These are phyloP conservation scores for Polytrichum commune DNA, from an alignment of 225 moss, liverwort and hornwort species.

Conservation along the genomic window DNA sequence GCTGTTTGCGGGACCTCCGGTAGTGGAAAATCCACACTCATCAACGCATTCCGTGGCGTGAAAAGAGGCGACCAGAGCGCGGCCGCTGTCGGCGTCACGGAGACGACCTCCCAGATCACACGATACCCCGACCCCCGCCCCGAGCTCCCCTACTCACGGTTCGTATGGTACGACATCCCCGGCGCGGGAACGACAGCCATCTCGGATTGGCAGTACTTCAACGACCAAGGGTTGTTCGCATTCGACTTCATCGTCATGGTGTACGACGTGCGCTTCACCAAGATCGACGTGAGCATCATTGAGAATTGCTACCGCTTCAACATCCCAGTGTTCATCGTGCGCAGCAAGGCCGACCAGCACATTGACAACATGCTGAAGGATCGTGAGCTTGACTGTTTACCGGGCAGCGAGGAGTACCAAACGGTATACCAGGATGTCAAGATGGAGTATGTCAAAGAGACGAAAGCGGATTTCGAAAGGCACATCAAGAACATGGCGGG, in stretches of 20 bases:
- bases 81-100: conserved; percentile 9
- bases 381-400: background rate
- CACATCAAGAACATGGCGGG: background rate
- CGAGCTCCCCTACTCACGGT: background rate
- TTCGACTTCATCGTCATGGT: conserved; percentile 8
- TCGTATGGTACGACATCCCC: conserved; percentile 16
- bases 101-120: conserved; percentile 11
- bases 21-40: conserved; percentile 12
- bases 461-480: background rate
- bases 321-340: conserved; percentile 12
- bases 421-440: background rate
- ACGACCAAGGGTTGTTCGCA: conserved; percentile 3
- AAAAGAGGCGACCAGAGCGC: background rate
- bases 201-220: conserved; percentile 1
- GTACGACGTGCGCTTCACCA: conserved; percentile 11
- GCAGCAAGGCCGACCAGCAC: background rate
- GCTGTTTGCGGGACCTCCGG: conserved; percentile 8
- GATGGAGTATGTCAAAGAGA: background rate
- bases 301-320: conserved; percentile 12
- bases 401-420: background rate
- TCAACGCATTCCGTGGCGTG: conserved; percentile 15
- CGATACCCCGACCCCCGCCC: conserved; percentile 2
- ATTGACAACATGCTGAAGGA: conserved; percentile 3
- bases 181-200: conserved; percentile 5
- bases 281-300: conserved; percentile 14